Conservation (phyloP, 2,329 filamentous ascomycete genomes). For the Bipolaris sorokiniana region DNA sequence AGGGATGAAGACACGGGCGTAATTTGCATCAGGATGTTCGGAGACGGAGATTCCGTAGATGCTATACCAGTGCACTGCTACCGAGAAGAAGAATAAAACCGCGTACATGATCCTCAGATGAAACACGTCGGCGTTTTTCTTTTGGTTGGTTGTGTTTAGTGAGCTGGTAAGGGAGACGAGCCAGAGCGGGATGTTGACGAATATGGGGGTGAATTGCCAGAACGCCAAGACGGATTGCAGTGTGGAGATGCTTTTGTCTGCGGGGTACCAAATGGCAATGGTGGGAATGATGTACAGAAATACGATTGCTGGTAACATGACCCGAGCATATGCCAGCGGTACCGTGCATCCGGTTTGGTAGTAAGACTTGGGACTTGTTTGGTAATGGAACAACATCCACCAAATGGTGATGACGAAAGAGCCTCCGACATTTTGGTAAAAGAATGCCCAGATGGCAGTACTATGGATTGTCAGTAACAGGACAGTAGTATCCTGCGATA, state of each 20-base stretch:
- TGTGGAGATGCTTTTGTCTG: neutral
- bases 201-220: conserved; percentile 23
- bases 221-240: conserved; percentile 20
- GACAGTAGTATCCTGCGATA: neutral
- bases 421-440: conserved; percentile 26
- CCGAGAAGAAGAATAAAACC: conserved; percentile 10
- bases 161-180: conserved; percentile 18
- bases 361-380: conserved; percentile 20
- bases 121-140: conserved; percentile 16
- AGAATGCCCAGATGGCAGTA: conserved; percentile 15
- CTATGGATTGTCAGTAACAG: conserved; percentile 3
- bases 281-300: conserved; percentile 20
- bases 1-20: conserved; percentile 21
- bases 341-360: conserved; percentile 22
- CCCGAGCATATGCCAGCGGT: conserved; percentile 20
- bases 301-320: conserved; percentile 19
- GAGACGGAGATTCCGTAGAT: conserved; percentile 20
- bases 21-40: conserved; percentile 16
- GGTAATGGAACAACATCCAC: conserved; percentile 17
- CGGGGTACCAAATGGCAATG: conserved; percentile 17
- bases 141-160: conserved; percentile 1
- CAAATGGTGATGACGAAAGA: conserved; percentile 22
- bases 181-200: conserved; percentile 26
- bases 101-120: conserved; percentile 22
- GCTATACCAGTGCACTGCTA: conserved; percentile 15